Percentiles rank a stretch among this genome's conserved stretches.
phyloP scores from a whole-genome alignment of 2,329 filamentous ascomycete species.

The Cladosporium sp. region DNA sequence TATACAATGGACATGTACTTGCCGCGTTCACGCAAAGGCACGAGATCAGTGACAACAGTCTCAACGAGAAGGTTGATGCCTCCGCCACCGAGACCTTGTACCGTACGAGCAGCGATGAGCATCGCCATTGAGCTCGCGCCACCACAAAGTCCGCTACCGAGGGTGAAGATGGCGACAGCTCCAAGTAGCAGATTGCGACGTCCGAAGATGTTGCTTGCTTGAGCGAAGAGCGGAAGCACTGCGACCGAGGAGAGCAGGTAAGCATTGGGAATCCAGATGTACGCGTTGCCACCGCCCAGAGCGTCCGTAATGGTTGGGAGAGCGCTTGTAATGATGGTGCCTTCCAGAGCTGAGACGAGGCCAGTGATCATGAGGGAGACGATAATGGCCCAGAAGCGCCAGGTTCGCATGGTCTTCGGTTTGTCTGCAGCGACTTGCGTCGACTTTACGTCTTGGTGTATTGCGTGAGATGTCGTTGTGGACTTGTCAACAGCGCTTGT shows the following conservation, averaged over 20 bases:
- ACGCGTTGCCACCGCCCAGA: constrained; percentile 30
- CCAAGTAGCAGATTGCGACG: constrained; percentile 32
- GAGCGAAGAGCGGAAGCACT: constrained; percentile 11
- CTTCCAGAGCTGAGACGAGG: constrained; percentile 35
- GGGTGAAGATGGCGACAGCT: constrained; percentile 44
- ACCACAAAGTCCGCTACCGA: constrained; percentile 53
- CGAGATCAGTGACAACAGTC: constrained; percentile 49
- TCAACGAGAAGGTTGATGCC: constrained; percentile 45
- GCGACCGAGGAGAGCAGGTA: constrained; percentile 28
- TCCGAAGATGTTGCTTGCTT: constrained; percentile 16
- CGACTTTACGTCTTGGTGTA: background rate
- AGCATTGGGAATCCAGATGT: constrained; percentile 35
- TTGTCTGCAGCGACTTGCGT: background rate
- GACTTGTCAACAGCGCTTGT: too few relatives aligned
- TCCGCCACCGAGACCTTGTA: constrained; percentile 51
- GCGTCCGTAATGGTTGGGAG: constrained; percentile 36
- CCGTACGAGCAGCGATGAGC: constrained; percentile 50
- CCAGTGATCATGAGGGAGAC: constrained; percentile 23
- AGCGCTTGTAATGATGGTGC: constrained; percentile 38
- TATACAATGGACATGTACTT: constrained; percentile 39
- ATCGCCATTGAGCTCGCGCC: constrained; percentile 41
- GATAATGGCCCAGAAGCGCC: constrained; percentile 30
- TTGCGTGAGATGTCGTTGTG: background rate
- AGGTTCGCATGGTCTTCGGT: background rate
- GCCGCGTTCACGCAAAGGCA: constrained; percentile 46